Conservation (phyloP, 495 filamentous ascomycete genomes). For the Trichoderma reesei region DNA sequence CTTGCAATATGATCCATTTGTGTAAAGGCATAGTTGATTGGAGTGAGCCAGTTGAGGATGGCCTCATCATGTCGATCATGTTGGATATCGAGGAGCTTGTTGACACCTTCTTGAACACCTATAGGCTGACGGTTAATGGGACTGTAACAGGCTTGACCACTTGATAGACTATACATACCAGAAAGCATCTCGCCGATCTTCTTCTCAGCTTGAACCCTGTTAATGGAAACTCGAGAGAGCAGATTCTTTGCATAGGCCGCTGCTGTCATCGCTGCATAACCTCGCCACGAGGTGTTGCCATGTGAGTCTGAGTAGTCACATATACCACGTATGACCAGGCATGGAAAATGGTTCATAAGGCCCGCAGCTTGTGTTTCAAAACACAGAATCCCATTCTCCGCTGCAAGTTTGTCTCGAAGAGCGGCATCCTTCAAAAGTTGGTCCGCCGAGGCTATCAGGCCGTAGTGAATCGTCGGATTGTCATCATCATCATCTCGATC, state of each 20-base stretch:
- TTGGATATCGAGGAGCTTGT: no score
- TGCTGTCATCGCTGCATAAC: neutral
- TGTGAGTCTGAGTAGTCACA: constrained; percentile 14
- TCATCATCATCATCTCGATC: neutral
- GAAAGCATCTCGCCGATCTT: no score
- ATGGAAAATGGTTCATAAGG: constrained; percentile 28
- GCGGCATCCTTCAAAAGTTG: constrained; percentile 27
- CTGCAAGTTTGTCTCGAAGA: constrained; percentile 21
- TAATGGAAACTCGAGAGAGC: neutral
- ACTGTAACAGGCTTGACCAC: no score
- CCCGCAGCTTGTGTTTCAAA: constrained; percentile 45
- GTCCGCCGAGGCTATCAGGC: constrained; percentile 28
- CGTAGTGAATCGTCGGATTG: neutral
- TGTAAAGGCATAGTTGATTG: neutral
- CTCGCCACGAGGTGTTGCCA: neutral
- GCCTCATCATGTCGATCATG: no score
- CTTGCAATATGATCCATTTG: neutral
- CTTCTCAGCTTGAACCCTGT: no score
- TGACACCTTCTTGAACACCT: no score
- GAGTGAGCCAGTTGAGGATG: neutral
- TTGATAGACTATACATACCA: no score
- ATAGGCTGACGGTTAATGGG: no score
- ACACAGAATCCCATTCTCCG: constrained; percentile 17
- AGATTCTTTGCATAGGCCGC: neutral
- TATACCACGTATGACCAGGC: constrained; percentile 29